Evolutionary conservation across 2,329 filamentous ascomycete genomes (phyloP).

Genomic region (Gnomoniopsis smithogilvyi): DNA sequence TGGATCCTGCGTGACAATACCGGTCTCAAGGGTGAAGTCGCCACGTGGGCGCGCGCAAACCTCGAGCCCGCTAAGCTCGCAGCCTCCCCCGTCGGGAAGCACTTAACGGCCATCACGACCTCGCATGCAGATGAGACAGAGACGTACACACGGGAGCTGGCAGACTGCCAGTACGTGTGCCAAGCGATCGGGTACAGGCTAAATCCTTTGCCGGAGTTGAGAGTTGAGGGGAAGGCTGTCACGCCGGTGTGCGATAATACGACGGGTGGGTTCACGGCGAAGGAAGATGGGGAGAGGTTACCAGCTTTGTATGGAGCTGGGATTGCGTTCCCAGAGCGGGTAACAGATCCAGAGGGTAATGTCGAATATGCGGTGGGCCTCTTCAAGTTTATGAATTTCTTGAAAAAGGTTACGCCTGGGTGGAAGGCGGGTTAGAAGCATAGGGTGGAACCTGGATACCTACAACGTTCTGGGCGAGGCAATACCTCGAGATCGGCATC

Average conservation of each 20-base stretch:
- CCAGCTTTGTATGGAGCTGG: slow-evolving; percentile 58
- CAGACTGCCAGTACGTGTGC: slow-evolving; percentile 48
- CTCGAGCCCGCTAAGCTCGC: slow-evolving; percentile 50
- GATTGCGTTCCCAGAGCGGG: slow-evolving; percentile 60
- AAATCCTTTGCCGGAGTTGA: slow-evolving; percentile 46
- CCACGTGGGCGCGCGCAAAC: slow-evolving; percentile 55
- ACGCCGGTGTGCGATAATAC: slow-evolving; percentile 28
- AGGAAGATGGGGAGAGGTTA: slow-evolving; percentile 35
- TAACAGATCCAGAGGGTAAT: slow-evolving; percentile 59
- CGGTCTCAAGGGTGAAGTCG: slow-evolving; percentile 59
- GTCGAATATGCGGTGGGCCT: slow-evolving; percentile 61
- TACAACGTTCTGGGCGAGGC: too few relatives aligned
- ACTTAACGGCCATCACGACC: slow-evolving; percentile 45
- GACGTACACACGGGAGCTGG: slow-evolving; percentile 43
- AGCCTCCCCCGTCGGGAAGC: slow-evolving; percentile 40
- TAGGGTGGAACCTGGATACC: too few relatives aligned
- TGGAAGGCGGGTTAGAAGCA: slow-evolving; percentile 33
- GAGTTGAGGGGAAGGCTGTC: slow-evolving; percentile 25
- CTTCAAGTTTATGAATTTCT: slow-evolving; percentile 63
- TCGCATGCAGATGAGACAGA: slow-evolving; percentile 37
- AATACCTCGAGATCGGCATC: too few relatives aligned
- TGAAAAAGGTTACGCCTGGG: slow-evolving; percentile 49
- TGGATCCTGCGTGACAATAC: slow-evolving; percentile 66
- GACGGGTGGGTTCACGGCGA: slow-evolving; percentile 45
- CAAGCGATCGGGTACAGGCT: slow-evolving; percentile 58